phyloP scores from a whole-genome alignment of 2,329 filamentous ascomycete genomes.

The Cordyceps cateniannulata region DNA sequence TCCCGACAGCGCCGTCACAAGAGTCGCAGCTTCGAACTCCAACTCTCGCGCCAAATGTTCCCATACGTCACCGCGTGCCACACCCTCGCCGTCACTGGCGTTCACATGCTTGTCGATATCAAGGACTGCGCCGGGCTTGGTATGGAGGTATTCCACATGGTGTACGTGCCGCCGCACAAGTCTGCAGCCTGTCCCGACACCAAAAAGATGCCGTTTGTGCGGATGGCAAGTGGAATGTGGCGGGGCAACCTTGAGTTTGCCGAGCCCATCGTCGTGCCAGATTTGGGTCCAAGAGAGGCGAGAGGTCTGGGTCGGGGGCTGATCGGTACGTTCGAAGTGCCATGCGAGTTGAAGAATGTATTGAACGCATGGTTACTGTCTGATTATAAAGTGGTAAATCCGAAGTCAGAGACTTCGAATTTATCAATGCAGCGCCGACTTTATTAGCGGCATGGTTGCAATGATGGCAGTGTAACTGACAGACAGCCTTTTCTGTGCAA shows the following conservation, averaged over 20 bases:
- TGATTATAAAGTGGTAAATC: background rate
- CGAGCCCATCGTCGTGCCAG: background rate
- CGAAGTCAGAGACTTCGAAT: too few species aligned
- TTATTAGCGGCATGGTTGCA: too few species aligned
- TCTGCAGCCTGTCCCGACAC: background rate
- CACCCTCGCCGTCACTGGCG: background rate
- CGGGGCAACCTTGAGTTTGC: background rate
- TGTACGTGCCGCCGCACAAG: background rate
- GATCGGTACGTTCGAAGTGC: background rate
- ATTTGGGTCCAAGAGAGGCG: background rate
- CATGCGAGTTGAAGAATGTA: conserved; percentile 1
- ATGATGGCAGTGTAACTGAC: too few species aligned
- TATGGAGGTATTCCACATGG: conserved; percentile 1
- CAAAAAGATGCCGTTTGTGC: conserved; percentile 8
- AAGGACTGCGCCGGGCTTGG: background rate
- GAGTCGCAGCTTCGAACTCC: background rate
- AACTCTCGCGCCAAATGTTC: conserved; percentile 9
- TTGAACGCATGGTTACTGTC: conserved; percentile 3
- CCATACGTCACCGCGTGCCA: background rate
- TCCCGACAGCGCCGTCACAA: background rate
- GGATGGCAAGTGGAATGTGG: conserved; percentile 1
- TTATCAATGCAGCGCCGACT: too few species aligned
- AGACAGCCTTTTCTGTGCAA: too few species aligned
- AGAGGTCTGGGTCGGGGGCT: background rate
- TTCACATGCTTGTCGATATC: conserved; percentile 1